These are phyloP conservation scores for Pelargonium citronellum DNA, from an alignment of 441 rosid genomes.

Conservation along the genomic window DNA sequence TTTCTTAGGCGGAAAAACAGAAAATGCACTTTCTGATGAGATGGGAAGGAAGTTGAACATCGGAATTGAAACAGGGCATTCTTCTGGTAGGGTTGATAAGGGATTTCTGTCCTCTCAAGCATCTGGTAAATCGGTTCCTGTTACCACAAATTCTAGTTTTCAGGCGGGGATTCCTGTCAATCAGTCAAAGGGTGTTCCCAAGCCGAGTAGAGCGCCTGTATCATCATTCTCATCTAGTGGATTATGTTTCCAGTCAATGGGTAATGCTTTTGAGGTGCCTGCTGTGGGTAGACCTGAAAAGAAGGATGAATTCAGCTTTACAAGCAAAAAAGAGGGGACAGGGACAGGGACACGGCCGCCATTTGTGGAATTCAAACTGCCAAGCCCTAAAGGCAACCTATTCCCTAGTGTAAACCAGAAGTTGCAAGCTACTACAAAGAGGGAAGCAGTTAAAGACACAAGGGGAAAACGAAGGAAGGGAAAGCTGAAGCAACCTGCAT, in stretches of 20 bases:
- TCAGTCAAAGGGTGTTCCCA: constrained; percentile 23
- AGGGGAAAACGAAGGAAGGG: constrained; percentile 59
- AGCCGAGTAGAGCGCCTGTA: not conserved
- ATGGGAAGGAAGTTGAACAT: constrained; percentile 52
- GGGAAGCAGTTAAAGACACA: constrained; percentile 35
- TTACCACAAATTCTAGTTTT: constrained; percentile 30
- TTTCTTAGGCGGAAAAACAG: constrained; percentile 33
- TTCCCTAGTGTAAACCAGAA: constrained; percentile 45
- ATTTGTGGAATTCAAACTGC: constrained; percentile 54
- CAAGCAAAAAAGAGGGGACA: constrained; percentile 33
- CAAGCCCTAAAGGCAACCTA: constrained; percentile 34
- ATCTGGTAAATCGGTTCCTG: constrained; percentile 16
- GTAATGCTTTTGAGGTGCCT: constrained; percentile 26
- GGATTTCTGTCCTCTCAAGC: constrained; percentile 27
- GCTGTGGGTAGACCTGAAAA: constrained; percentile 28
- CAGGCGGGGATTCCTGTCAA: constrained; percentile 30
- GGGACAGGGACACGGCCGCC: constrained; percentile 16
- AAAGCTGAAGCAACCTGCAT: constrained; percentile 48
- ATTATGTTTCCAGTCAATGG: constrained; percentile 25
- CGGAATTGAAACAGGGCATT: constrained; percentile 25
- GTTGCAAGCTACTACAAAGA: constrained; percentile 54
- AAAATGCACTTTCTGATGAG: constrained; percentile 39
- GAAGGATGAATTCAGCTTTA: constrained; percentile 34
- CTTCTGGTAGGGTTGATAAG: constrained; percentile 23
- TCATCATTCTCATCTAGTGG: not conserved